Evolutionary conservation across 163 green algal species (phyloP).

Genomic region (Scenedesmus sp.): DNA sequence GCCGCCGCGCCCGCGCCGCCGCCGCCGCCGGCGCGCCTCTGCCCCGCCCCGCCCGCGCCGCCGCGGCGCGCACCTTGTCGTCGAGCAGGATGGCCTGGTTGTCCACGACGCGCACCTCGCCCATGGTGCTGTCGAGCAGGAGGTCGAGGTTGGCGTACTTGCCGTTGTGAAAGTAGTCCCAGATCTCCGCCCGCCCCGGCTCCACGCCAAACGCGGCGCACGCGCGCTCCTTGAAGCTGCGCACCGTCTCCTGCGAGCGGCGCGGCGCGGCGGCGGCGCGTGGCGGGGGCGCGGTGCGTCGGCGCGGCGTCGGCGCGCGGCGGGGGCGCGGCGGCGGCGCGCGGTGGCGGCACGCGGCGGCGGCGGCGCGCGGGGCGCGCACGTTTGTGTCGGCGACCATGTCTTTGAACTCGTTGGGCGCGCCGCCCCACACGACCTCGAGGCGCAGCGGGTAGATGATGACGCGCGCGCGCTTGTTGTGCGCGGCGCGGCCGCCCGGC

Average conservation of each 20-base stretch:
- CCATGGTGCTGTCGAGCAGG: conserved; percentile 46
- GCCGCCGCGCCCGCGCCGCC: no score
- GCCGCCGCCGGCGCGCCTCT: no score
- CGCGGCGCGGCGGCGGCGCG: neutral
- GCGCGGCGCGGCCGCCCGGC: conserved; percentile 5
- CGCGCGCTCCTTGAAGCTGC: conserved; percentile 56
- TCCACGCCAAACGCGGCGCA: conserved; percentile 52
- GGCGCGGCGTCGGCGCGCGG: no score
- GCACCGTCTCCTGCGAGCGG: conserved; percentile 53
- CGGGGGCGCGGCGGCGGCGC: no score
- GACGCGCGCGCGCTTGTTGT: conserved; percentile 42
- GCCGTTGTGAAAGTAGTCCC: conserved; percentile 55
- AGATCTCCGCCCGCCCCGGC: conserved; percentile 53
- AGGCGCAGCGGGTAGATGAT: conserved; percentile 47
- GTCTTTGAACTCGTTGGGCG: conserved; percentile 9
- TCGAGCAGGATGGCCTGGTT: conserved; percentile 65
- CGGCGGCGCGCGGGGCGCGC: neutral
- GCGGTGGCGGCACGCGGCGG: no score
- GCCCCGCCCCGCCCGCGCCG: neutral
- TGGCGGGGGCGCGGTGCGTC: no score
- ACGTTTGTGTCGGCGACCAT: conserved; percentile 21
- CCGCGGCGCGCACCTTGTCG: conserved; percentile 37
- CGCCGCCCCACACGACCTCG: conserved; percentile 40
- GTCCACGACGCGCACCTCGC: conserved; percentile 52
- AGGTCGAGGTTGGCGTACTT: conserved; percentile 52